Percentiles rank a stretch among this genome's conserved stretches.
These are phyloP conservation scores for Theileria sp. DNA, from an alignment of 169 alveolate species.

Conservation along the genomic window DNA sequence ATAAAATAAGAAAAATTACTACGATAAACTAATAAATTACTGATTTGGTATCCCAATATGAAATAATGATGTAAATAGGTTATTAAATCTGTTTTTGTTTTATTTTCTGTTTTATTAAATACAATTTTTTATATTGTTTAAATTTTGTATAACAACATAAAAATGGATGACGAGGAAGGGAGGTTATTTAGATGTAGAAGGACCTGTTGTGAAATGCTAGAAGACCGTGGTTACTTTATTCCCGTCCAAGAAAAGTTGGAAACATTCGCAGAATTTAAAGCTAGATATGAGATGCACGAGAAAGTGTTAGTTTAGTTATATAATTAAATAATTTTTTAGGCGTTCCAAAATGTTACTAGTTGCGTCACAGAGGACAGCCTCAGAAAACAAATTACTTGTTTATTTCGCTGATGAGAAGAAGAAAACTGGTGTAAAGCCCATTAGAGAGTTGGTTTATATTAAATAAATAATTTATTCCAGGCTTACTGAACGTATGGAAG, in stretches of 20 bases:
- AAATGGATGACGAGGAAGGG: constrained; percentile 85
- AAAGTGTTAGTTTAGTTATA: constrained; percentile 52
- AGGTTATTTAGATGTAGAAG: constrained; percentile 85
- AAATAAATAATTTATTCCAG: constrained; percentile 42
- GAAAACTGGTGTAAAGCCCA: constrained; percentile 91
- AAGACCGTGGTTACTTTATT: constrained; percentile 88
- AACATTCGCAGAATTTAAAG: constrained; percentile 81
- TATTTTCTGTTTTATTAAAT: neutral
- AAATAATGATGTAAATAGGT: neutral
- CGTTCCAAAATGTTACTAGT: constrained; percentile 84
- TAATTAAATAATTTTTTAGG: constrained; percentile 42
- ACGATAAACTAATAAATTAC: neutral
- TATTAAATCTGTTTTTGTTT: neutral
- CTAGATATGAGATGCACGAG: constrained; percentile 76
- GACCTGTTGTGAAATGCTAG: constrained; percentile 89
- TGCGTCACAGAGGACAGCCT: constrained; percentile 81
- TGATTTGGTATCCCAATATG: constrained; percentile 1
- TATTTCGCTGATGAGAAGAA: constrained; percentile 89
- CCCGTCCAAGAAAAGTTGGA: constrained; percentile 82
- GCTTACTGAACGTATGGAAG: constrained; percentile 89
- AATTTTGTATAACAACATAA: neutral
- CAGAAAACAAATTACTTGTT: constrained; percentile 80
- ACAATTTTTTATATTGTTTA: neutral
- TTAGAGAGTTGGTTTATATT: constrained; percentile 82
- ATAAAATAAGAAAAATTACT: neutral